Conservation (phyloP, 2,329 filamentous ascomycete species). For the Fusarium denticulatum region DNA sequence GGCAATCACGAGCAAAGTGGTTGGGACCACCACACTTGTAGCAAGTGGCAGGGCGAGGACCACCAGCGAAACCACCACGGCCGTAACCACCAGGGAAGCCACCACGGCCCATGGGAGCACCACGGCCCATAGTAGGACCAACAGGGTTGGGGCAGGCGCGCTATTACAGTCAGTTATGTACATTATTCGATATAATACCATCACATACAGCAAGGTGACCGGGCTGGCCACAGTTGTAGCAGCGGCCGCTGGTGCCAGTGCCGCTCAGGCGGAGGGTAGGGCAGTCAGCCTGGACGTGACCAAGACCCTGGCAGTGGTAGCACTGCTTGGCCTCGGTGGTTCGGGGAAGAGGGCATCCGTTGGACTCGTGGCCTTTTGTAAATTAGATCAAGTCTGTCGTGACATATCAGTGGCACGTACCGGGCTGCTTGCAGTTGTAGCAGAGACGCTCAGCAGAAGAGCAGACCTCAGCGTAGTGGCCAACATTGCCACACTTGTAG, state of each 20-base stretch:
- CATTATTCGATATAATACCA: background rate
- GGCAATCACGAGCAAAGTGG: conserved; percentile 98
- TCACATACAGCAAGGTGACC: conserved; percentile 86
- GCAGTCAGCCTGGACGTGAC: conserved; percentile 98
- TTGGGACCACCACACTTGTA: conserved; percentile 88
- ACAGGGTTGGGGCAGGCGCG: conserved; percentile 85
- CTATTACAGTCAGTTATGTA: conserved; percentile 52
- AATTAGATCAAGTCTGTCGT: conserved; percentile 1
- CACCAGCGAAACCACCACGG: conserved; percentile 80
- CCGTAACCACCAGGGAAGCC: conserved; percentile 70
- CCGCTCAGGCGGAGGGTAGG: conserved; percentile 93
- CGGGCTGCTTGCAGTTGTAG: conserved; percentile 98
- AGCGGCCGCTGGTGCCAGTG: conserved; percentile 82
- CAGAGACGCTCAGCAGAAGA: conserved; percentile 97
- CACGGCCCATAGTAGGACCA: conserved; percentile 68
- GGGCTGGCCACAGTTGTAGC: conserved; percentile 95
- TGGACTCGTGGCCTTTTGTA: conserved; percentile 84
- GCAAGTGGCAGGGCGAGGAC: conserved; percentile 75
- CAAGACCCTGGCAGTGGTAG: conserved; percentile 98
- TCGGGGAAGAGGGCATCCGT: conserved; percentile 94
- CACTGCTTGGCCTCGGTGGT: conserved; percentile 99
- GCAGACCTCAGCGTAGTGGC: conserved; percentile 89
- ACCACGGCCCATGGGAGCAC: conserved; percentile 75
- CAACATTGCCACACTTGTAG: conserved; percentile 86
- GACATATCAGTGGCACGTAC: conserved; percentile 49